Conservation (phyloP, 768 basidiomycete species). For the Fibroporia radiculosa region DNA sequence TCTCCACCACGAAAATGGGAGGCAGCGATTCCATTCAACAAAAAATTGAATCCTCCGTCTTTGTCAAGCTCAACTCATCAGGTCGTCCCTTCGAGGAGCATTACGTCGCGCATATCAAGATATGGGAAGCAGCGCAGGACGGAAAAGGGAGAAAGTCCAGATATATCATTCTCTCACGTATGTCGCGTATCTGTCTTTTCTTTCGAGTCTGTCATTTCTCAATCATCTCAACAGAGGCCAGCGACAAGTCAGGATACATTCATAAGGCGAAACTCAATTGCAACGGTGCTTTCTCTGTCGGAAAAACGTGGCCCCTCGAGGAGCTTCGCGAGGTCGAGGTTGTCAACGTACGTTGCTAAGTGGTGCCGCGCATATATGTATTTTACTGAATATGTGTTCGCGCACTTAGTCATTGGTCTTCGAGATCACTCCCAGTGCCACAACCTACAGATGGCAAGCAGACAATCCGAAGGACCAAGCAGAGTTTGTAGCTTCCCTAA, state of each 20-base stretch:
- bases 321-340: conserved; percentile 82
- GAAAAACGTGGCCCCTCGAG: conserved; percentile 88
- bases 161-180: conserved; percentile 87
- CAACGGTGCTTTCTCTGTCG: conserved; percentile 91
- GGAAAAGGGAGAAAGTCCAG: conserved; percentile 74
- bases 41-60: conserved; percentile 1
- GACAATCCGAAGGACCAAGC: conserved; percentile 68
- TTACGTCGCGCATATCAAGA: conserved; percentile 86
- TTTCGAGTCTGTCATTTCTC: background rate
- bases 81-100: conserved; percentile 35
- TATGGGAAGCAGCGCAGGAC: conserved; percentile 74
- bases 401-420: conserved; percentile 45
- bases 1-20: background rate
- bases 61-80: conserved; percentile 4
- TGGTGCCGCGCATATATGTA: conserved; percentile 8
- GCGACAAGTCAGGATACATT: conserved; percentile 61
- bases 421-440: conserved; percentile 70
- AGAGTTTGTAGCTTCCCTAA: conserved; percentile 58
- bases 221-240: conserved; percentile 39
- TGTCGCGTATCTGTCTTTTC: conserved; percentile 26
- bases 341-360: conserved; percentile 45
- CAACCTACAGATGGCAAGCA: conserved; percentile 87
- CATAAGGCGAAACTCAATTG: conserved; percentile 97
- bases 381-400: conserved; percentile 4
- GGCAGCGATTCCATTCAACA: background rate